A percentile compares a stretch with the other conserved stretches of the same genome.
phyloP scores from a whole-genome alignment of 2,329 filamentous ascomycete genomes.

The Aspergillus pseudoglaucus region DNA sequence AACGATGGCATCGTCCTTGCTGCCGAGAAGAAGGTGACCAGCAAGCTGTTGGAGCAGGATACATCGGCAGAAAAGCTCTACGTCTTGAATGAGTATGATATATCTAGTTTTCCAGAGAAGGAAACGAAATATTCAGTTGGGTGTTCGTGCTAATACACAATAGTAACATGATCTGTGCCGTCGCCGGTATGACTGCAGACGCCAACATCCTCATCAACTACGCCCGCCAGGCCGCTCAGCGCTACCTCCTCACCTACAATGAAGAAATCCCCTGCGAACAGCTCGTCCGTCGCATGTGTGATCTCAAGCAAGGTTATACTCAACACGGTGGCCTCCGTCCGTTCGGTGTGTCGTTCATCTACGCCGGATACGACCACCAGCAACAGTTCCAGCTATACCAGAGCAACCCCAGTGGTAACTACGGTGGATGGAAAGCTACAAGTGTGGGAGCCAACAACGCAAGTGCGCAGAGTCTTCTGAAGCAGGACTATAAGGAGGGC shows the following conservation, averaged over 20 bases:
- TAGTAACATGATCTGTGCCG: conserved; percentile 99
- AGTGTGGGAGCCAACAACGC: conserved; percentile 98
- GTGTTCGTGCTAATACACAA: conserved; percentile 11
- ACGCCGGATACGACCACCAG: conserved; percentile 93
- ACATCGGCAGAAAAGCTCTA: conserved; percentile 99
- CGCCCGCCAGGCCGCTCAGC: conserved; percentile 91
- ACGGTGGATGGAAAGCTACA: conserved; percentile 98
- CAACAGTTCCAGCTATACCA: conserved; percentile 98
- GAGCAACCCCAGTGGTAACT: conserved; percentile 97
- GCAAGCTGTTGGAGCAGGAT: conserved; percentile 98
- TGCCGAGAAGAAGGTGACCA: conserved; percentile 97
- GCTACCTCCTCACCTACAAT: conserved; percentile 98
- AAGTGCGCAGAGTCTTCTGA: conserved; percentile 90
- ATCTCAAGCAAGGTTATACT: conserved; percentile 98
- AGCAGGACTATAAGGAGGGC: conserved; percentile 99
- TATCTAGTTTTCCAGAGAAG: background rate
- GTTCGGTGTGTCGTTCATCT: conserved; percentile 99
- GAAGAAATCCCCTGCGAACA: conserved; percentile 99
- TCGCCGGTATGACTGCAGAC: conserved; percentile 98
- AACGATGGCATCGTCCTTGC: conserved; percentile 98
- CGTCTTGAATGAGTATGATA: conserved; percentile 82
- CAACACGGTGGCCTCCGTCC: conserved; percentile 97
- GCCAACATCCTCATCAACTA: conserved; percentile 99
- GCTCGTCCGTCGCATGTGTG: conserved; percentile 90
- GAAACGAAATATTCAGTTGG: background rate